Conservation (phyloP, 805 yeast species). For the Pichia californica region DNA sequence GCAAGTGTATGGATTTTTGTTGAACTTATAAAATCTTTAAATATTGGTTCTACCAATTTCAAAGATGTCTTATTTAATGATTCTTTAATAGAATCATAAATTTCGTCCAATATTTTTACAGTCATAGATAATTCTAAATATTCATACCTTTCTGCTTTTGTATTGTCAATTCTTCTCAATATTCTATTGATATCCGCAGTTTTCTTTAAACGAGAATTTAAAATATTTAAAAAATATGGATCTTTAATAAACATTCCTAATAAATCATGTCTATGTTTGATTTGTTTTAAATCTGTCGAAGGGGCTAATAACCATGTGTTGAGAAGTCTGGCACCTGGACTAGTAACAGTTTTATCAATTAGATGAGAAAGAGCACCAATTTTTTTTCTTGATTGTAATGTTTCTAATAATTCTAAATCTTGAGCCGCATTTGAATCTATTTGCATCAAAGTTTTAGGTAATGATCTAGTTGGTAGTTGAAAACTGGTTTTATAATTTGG, state of each 20-base stretch:
- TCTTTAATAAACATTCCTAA: conserved; percentile 39
- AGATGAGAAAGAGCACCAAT: conserved; percentile 68
- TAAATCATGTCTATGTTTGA: conserved; percentile 47
- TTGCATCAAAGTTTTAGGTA: conserved; percentile 51
- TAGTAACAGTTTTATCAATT: conserved; percentile 67
- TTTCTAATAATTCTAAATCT: conserved; percentile 63
- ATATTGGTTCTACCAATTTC: conserved; percentile 16
- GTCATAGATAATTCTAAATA: conserved; percentile 26
- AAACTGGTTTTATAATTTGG: conserved; percentile 62
- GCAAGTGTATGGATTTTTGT: conserved; percentile 17
- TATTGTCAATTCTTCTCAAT: conserved; percentile 49
- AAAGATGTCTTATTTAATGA: conserved; percentile 4
- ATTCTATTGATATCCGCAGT: conserved; percentile 55
- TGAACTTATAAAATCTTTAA: conserved; percentile 14
- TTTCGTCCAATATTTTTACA: conserved; percentile 22
- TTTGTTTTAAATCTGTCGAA: conserved; percentile 48
- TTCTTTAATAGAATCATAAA: conserved; percentile 20
- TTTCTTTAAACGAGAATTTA: conserved; percentile 34
- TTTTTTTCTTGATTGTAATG: conserved; percentile 49
- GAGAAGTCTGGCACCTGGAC: conserved; percentile 75
- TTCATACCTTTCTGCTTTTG: conserved; percentile 25
- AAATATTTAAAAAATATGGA: conserved; percentile 21
- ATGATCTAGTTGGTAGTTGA: conserved; percentile 57
- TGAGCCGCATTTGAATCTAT: conserved; percentile 76
- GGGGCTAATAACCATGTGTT: conserved; percentile 83